Percentiles rank a stretch among this genome's conserved stretches.
Conservation (phyloP, 1,139 yeast species). For the Geotrichum fermentans region DNA sequence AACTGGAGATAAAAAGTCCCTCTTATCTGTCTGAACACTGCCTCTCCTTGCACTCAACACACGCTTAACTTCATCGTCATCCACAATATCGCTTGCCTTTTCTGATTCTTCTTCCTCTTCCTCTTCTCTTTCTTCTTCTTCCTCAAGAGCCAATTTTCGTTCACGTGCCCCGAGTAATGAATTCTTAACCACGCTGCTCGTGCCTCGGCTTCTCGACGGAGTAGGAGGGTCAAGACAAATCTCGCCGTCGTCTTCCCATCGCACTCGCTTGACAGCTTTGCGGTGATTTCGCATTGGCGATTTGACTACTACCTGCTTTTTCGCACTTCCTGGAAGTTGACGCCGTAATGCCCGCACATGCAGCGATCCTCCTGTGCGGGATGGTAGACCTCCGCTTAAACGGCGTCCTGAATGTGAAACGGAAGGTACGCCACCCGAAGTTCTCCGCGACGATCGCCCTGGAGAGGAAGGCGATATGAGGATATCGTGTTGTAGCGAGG, state of each 20-base stretch:
- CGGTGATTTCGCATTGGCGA: constrained; percentile 24
- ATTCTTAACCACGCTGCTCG: too few relatives aligned
- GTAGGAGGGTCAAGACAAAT: constrained; percentile 8
- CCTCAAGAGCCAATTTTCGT: neutral
- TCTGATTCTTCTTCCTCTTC: neutral
- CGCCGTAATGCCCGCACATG: neutral
- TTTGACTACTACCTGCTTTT: constrained; percentile 20
- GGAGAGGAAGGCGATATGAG: neutral
- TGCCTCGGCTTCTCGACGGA: neutral
- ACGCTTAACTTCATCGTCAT: neutral
- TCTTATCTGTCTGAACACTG: neutral
- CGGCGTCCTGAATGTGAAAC: neutral
- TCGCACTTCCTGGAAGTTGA: neutral
- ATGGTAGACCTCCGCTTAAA: neutral
- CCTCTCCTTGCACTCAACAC: neutral
- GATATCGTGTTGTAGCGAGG: neutral
- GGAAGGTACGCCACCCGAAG: neutral
- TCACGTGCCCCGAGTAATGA: neutral
- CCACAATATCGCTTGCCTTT: neutral
- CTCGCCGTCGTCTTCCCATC: constrained; percentile 29
- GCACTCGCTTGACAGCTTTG: constrained; percentile 28
- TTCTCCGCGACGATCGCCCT: neutral
- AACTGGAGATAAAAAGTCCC: neutral
- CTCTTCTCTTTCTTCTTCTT: neutral
- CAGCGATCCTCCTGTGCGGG: neutral